Percentiles rank a stretch among this genome's conserved stretches.
These are phyloP conservation scores for Zostera marina DNA, from an alignment of 116 monocot species.

Conservation along the genomic window DNA sequence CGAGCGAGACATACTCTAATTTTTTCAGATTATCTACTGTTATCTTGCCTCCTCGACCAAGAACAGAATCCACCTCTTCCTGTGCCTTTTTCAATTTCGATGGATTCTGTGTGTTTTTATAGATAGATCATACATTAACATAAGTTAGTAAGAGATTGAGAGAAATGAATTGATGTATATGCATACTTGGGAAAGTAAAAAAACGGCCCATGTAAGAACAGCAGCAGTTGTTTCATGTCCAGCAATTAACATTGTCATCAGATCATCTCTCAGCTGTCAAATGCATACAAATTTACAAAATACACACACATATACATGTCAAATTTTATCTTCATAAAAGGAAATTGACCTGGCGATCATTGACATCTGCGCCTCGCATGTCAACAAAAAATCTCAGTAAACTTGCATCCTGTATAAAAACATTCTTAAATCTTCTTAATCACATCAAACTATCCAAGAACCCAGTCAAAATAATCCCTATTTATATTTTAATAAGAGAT, in stretches of 20 bases:
- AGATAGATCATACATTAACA: neutral
- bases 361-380: slow-evolving; percentile 94
- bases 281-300: neutral
- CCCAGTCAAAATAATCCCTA: too few species aligned
- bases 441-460: too few species aligned
- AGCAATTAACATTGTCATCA: slow-evolving; percentile 99
- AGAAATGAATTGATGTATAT: slow-evolving; percentile 1
- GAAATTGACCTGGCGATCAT: slow-evolving; percentile 89
- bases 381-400: slow-evolving; percentile 93
- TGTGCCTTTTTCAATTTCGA: slow-evolving; percentile 94
- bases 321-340: neutral
- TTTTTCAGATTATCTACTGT: slow-evolving; percentile 48
- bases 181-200: slow-evolving; percentile 78
- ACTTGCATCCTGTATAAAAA: slow-evolving; percentile 77
- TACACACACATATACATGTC: neutral
- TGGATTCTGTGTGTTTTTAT: slow-evolving; percentile 66
- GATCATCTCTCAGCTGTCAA: slow-evolving; percentile 87
- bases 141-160: neutral
- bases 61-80: slow-evolving; percentile 67
- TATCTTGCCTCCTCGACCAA: slow-evolving; percentile 26
- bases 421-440: too few species aligned
- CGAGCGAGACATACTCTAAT: slow-evolving; percentile 39
- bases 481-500: too few species aligned
- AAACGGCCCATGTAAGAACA: slow-evolving; percentile 96
- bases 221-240: slow-evolving; percentile 99